Percentiles rank a stretch among this genome's conserved stretches.
phyloP scores from a whole-genome alignment of 2,329 filamentous ascomycete genomes.

The Xylariaceae sp. region DNA sequence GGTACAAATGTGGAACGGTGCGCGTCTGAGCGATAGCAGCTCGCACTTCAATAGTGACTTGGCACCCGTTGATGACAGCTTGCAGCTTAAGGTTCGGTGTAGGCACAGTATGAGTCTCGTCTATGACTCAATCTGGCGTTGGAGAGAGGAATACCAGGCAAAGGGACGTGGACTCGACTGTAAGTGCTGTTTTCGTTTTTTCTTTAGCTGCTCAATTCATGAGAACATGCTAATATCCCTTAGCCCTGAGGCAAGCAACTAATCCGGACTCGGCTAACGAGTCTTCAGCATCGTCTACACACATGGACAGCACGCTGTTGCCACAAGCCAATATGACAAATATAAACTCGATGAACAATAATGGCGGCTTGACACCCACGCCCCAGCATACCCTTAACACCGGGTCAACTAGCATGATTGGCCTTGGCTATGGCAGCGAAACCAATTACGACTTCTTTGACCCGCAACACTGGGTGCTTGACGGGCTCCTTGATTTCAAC shows the following conservation, averaged over 20 bases:
- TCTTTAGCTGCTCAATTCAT: conserved; percentile 24
- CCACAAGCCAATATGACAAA: conserved; percentile 46
- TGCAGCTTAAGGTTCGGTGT: conserved; percentile 78
- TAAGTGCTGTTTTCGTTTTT: conserved; percentile 41
- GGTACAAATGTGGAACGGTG: conserved; percentile 79
- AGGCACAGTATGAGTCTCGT: conserved; percentile 82
- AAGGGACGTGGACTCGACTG: conserved; percentile 69
- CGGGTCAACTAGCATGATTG: conserved; percentile 45
- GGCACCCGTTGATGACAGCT: conserved; percentile 59
- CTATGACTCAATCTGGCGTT: conserved; percentile 81
- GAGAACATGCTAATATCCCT: conserved; percentile 34
- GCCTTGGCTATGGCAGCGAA: conserved; percentile 54
- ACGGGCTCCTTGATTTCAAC: conserved; percentile 78
- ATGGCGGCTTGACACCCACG: conserved; percentile 51
- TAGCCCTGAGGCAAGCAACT: conserved; percentile 79
- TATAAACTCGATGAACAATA: conserved; percentile 45
- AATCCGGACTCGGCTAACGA: conserved; percentile 76
- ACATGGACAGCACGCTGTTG: conserved; percentile 58
- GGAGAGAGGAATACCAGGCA: conserved; percentile 75
- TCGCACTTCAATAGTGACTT: conserved; percentile 48
- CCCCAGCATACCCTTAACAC: conserved; percentile 43
- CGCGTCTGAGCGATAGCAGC: conserved; percentile 48
- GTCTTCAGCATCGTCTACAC: conserved; percentile 65
- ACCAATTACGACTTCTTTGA: conserved; percentile 85
- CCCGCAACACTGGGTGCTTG: conserved; percentile 88